A percentile compares a stretch with the other conserved stretches of the same genome.
Evolutionary conservation across 129 eudicot genomes (phyloP).

Genomic region (sunflower (Helianthus annuus)): DNA sequence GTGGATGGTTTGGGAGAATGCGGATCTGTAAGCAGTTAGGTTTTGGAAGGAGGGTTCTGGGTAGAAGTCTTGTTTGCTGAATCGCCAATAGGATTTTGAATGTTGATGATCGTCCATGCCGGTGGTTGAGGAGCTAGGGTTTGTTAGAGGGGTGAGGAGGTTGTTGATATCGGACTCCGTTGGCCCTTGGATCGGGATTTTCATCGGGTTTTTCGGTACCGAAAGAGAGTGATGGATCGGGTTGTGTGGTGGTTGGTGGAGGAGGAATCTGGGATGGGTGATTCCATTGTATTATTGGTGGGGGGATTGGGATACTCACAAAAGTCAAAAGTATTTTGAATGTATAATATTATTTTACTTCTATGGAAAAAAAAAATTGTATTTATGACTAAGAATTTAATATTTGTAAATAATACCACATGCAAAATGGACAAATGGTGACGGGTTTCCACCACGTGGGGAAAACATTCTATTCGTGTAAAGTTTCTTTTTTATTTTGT

Average conservation of each 20-base stretch:
- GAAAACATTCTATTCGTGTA: too few relatives aligned
- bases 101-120: conserved; percentile 23
- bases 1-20: conserved; percentile 49
- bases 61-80: conserved; percentile 68
- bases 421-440: too few relatives aligned
- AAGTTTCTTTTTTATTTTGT: too few relatives aligned
- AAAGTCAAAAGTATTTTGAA: too few relatives aligned
- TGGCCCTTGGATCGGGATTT: conserved; percentile 13
- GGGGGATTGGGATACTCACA: too few relatives aligned
- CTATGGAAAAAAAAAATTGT: too few relatives aligned
- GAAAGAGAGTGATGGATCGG: not conserved
- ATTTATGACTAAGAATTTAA: too few relatives aligned
- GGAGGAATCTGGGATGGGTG: not conserved
- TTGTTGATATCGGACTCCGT: not conserved
- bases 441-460: too few relatives aligned
- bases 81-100: conserved; percentile 66
- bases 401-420: too few relatives aligned
- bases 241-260: not conserved
- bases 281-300: too few relatives aligned
- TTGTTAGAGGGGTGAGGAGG: conserved; percentile 30
- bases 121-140: conserved; percentile 22
- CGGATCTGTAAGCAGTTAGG: conserved; percentile 47
- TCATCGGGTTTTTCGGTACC: conserved; percentile 21
- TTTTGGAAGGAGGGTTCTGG: conserved; percentile 72
- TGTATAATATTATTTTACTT: too few relatives aligned